Percentiles rank a stretch among this genome's conserved stretches.
Conservation (phyloP, 2,329 filamentous ascomycete genomes). For the Penicillium italicum region DNA sequence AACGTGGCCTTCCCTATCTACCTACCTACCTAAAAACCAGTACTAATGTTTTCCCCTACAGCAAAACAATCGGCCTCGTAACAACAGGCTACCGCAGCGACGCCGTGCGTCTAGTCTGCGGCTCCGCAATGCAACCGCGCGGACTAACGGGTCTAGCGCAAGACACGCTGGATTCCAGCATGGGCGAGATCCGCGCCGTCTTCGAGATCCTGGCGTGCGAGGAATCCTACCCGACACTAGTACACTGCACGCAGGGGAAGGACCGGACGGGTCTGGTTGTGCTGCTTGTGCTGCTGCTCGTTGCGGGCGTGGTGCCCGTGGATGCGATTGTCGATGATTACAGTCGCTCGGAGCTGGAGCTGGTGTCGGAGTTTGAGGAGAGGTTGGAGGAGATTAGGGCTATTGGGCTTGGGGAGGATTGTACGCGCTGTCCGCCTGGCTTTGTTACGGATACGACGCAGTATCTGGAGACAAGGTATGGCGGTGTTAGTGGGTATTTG, state of each 20-base stretch:
- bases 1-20: too few species aligned
- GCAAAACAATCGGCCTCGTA: slow-evolving; percentile 61
- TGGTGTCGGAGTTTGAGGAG: slow-evolving; percentile 59
- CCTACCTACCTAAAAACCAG: too few species aligned
- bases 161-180: slow-evolving; percentile 67
- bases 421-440: slow-evolving; percentile 61
- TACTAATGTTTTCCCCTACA: slow-evolving; percentile 21
- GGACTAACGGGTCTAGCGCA: slow-evolving; percentile 68
- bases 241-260: slow-evolving; percentile 89
- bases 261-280: slow-evolving; percentile 74
- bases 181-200: slow-evolving; percentile 61
- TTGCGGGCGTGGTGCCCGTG: slow-evolving; percentile 50
- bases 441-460: slow-evolving; percentile 59
- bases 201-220: slow-evolving; percentile 61
- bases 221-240: slow-evolving; percentile 59
- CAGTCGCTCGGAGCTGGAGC: slow-evolving; percentile 57
- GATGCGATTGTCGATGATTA: slow-evolving; percentile 70
- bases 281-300: slow-evolving; percentile 63
- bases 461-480: slow-evolving; percentile 61
- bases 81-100: slow-evolving; percentile 63
- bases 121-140: slow-evolving; percentile 66
- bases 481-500: slow-evolving; percentile 65
- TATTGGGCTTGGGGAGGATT: slow-evolving; percentile 71
- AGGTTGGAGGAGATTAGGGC: slow-evolving; percentile 64
- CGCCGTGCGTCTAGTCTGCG: slow-evolving; percentile 66